These are phyloP conservation scores for Echinochloa phyllopogon DNA, from an alignment of 176 grass and related monocot species.

Conservation along the genomic window DNA sequence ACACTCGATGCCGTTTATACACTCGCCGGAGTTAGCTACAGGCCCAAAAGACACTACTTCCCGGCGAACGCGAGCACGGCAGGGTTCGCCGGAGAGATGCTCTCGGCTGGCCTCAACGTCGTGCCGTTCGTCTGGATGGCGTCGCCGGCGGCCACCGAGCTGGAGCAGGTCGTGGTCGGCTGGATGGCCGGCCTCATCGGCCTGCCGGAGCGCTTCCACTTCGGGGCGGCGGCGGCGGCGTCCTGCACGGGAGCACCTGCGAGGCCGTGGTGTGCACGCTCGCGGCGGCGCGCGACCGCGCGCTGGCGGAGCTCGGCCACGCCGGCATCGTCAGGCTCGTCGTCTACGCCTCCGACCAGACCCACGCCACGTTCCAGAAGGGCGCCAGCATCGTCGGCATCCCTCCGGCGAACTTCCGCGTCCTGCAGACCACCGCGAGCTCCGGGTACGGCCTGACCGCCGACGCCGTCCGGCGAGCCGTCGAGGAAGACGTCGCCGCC, in stretches of 20 bases:
- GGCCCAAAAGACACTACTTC: conserved; percentile 51
- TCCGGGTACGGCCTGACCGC: conserved; percentile 25
- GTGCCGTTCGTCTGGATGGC: conserved; percentile 59
- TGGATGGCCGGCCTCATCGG: conserved; percentile 47
- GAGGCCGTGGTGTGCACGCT: conserved; percentile 65
- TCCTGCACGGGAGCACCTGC: conserved; percentile 59
- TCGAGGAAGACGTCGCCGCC: conserved; percentile 25
- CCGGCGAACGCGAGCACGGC: conserved; percentile 2
- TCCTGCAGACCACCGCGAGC: background rate
- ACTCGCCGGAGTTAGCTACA: no score
- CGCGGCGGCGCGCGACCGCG: conserved; percentile 35
- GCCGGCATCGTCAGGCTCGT: conserved; percentile 34
- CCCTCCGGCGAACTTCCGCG: conserved; percentile 52
- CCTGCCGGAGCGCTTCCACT: conserved; percentile 34
- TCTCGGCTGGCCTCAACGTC: conserved; percentile 51
- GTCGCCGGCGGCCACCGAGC: conserved; percentile 51
- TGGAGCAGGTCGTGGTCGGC: conserved; percentile 54
- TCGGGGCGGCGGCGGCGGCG: conserved; percentile 56
- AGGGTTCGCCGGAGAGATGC: conserved; percentile 67
- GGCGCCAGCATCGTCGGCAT: conserved; percentile 52
- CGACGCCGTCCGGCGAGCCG: background rate
- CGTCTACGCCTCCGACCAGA: conserved; percentile 65
- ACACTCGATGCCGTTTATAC: no score
- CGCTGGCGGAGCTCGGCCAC: conserved; percentile 20
- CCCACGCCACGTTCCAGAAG: conserved; percentile 53